These are phyloP conservation scores for Oxytropis ochrocephala DNA, from an alignment of 306 rosid genomes.

Conservation along the genomic window DNA sequence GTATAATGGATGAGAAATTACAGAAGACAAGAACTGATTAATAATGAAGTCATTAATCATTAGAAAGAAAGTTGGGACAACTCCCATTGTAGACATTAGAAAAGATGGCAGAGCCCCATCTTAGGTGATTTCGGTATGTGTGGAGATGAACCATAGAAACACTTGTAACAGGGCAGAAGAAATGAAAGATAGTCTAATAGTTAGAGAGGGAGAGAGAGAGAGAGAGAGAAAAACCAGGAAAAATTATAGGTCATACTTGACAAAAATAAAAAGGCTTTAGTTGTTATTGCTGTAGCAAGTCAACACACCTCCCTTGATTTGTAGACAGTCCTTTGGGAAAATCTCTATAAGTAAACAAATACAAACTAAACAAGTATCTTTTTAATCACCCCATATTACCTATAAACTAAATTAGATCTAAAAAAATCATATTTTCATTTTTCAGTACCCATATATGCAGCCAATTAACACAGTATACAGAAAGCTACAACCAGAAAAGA, in stretches of 20 bases:
- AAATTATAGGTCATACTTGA: background rate
- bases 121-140: background rate
- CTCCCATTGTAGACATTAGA: background rate
- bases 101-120: background rate
- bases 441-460: constrained; percentile 1
- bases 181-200: background rate
- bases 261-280: background rate
- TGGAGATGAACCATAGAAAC: background rate
- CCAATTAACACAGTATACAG: background rate
- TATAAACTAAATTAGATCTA: background rate
- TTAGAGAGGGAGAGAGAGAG: background rate
- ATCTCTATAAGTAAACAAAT: background rate
- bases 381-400: background rate
- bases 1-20: background rate
- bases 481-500: constrained; percentile 6
- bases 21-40: background rate
- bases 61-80: background rate
- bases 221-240: background rate
- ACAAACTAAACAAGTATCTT: background rate
- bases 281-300: background rate
- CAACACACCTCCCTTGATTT: background rate
- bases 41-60: background rate
- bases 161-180: background rate
- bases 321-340: background rate
- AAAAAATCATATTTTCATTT: background rate